Evolutionary conservation across 2,329 filamentous ascomycete genomes (phyloP).

Genomic region (Colletotrichum orchidophilum): DNA sequence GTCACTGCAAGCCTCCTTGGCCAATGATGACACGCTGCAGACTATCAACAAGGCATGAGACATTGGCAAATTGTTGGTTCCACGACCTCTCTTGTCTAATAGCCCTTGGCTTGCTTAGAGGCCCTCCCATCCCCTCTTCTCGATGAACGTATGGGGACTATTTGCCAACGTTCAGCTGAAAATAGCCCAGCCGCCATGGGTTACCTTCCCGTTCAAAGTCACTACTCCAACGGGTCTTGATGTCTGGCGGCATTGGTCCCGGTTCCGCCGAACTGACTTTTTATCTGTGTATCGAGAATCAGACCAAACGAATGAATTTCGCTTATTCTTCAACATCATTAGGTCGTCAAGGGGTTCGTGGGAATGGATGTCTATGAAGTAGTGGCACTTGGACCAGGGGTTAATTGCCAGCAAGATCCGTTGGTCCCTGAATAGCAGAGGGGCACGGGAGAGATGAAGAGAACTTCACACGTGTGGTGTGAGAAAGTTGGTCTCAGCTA

Average conservation of each 20-base stretch:
- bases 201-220: not conserved
- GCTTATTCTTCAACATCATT: too few species aligned
- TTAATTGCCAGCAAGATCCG: not conserved
- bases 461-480: too few species aligned
- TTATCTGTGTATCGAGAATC: not conserved
- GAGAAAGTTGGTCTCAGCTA: not conserved
- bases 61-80: not conserved
- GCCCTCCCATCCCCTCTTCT: not conserved
- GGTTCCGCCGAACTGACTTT: not conserved
- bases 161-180: not conserved
- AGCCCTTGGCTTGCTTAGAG: not conserved
- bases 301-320: too few species aligned
- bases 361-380: not conserved
- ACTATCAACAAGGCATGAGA: not conserved
- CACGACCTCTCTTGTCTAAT: not conserved
- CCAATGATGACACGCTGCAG: conserved; percentile 14
- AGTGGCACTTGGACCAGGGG: not conserved
- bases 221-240: not conserved
- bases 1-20: not conserved
- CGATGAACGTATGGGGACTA: not conserved
- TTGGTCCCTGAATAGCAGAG: not conserved
- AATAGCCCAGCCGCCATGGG: not conserved
- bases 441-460: not conserved
- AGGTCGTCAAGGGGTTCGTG: not conserved
- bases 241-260: not conserved